These are phyloP conservation scores for Aspergillus novofumigatus DNA, from an alignment of 2,329 filamentous ascomycete genomes.

Conservation along the genomic window DNA sequence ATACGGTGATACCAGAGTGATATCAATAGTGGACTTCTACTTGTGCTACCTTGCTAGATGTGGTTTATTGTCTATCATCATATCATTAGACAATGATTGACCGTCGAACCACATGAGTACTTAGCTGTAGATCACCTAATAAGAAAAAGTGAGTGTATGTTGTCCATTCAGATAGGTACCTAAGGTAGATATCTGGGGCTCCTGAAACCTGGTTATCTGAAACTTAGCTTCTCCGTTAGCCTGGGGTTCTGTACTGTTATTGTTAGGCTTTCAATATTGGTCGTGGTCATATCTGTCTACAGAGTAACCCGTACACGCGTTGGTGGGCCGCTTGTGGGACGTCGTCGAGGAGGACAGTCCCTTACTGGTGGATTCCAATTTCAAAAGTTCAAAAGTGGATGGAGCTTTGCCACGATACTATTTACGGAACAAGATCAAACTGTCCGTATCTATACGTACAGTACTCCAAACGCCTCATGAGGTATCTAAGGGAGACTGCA, in stretches of 20 bases:
- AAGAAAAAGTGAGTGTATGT: background rate
- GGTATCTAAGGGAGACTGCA: background rate
- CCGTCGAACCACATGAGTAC: background rate
- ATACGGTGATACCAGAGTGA: background rate
- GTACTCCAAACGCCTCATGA: background rate
- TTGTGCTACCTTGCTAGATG: too few species aligned
- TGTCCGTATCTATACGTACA: background rate
- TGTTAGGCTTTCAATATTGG: background rate
- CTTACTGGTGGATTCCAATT: background rate
- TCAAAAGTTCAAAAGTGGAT: background rate
- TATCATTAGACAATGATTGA: too few species aligned
- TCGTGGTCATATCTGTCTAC: background rate
- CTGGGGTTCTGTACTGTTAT: background rate
- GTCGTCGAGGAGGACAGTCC: background rate
- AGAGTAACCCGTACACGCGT: conserved; percentile 24
- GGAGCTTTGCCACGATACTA: conserved; percentile 9
- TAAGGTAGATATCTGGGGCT: background rate
- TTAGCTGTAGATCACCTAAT: background rate
- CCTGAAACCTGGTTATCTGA: background rate
- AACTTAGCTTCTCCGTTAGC: background rate
- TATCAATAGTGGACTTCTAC: too few species aligned
- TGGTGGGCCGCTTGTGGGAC: conserved; percentile 20
- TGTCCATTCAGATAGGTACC: background rate
- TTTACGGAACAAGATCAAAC: conserved; percentile 5
- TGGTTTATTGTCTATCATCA: too few species aligned